phyloP scores from a whole-genome alignment of 352 stramenopile species.

The Thalassiosira livingstoniorum region DNA sequence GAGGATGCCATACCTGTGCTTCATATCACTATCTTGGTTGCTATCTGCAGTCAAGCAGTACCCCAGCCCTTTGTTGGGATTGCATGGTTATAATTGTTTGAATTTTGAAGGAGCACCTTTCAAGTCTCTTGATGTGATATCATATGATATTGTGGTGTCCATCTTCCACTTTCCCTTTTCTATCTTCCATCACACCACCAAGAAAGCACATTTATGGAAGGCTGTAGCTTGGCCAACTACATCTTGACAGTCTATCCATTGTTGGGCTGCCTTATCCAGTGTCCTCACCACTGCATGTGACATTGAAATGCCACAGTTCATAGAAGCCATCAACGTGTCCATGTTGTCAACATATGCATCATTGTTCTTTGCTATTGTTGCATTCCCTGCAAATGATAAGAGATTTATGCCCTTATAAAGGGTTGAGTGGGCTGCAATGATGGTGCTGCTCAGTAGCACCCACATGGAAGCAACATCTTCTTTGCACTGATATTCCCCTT shows the following conservation, averaged over 20 bases:
- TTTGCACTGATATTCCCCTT: not conserved
- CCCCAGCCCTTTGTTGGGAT: conserved; percentile 21
- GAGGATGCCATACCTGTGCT: not conserved
- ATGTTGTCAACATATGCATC: conserved; percentile 2
- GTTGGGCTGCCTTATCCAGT: not conserved
- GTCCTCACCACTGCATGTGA: not conserved
- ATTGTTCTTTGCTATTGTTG: not conserved
- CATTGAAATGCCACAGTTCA: not conserved
- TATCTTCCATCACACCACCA: not conserved
- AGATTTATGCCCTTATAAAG: not conserved
- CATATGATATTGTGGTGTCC: not conserved
- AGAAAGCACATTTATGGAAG: conserved; percentile 24
- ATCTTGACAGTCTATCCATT: not conserved
- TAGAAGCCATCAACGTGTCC: not conserved
- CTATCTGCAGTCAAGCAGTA: conserved; percentile 2
- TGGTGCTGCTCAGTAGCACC: not conserved
- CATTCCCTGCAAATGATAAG: not conserved
- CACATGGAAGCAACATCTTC: not conserved
- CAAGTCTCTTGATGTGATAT: not conserved
- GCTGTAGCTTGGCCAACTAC: not conserved
- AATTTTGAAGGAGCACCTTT: not conserved
- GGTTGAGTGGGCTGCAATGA: not conserved
- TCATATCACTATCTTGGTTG: conserved; percentile 7
- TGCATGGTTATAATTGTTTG: not conserved
- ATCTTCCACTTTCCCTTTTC: not conserved